Evolutionary conservation across 441 rosid genomes (phyloP).

Genomic region (Erodium trifolium): DNA sequence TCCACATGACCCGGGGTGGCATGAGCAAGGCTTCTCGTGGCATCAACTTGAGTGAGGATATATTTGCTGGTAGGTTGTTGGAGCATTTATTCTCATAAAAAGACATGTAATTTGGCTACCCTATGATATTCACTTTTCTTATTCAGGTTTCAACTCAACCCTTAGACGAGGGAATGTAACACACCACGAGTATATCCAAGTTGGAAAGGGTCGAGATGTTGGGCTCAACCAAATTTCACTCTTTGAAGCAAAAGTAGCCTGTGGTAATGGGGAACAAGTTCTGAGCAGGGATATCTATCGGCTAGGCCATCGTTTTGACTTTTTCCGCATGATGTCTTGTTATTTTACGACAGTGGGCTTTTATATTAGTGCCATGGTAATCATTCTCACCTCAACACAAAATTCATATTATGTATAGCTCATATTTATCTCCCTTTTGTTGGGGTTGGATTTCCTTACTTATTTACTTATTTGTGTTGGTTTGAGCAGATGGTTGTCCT

Average conservation of each 20-base stretch:
- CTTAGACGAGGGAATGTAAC: slow-evolving; percentile 25
- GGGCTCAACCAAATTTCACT: slow-evolving; percentile 30
- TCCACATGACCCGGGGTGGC: slow-evolving; percentile 22
- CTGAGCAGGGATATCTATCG: slow-evolving; percentile 42
- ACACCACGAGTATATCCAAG: slow-evolving; percentile 29
- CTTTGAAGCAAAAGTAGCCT: slow-evolving; percentile 43
- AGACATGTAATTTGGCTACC: slow-evolving; percentile 6
- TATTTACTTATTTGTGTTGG: slow-evolving; percentile 3
- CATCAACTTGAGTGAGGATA: slow-evolving; percentile 88
- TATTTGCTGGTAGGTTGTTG: slow-evolving; percentile 38
- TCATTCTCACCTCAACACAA: slow-evolving; percentile 15
- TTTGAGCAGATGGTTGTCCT: slow-evolving; percentile 63
- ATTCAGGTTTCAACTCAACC: slow-evolving; percentile 40
- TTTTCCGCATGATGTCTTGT: slow-evolving; percentile 85
- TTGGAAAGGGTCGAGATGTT: slow-evolving; percentile 25
- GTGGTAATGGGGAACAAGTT: slow-evolving; percentile 90
- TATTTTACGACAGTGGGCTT: slow-evolving; percentile 79
- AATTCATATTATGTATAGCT: slow-evolving; percentile 16
- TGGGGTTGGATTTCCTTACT: no score
- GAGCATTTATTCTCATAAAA: neutral
- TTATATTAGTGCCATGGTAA: slow-evolving; percentile 78
- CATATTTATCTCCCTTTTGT: neutral
- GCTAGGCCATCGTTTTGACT: slow-evolving; percentile 88
- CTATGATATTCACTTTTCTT: slow-evolving; percentile 12
- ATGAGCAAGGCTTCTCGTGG: slow-evolving; percentile 37